Evolutionary conservation across 2,329 filamentous ascomycete genomes (phyloP).

Genomic region (Trichoderma sp.): DNA sequence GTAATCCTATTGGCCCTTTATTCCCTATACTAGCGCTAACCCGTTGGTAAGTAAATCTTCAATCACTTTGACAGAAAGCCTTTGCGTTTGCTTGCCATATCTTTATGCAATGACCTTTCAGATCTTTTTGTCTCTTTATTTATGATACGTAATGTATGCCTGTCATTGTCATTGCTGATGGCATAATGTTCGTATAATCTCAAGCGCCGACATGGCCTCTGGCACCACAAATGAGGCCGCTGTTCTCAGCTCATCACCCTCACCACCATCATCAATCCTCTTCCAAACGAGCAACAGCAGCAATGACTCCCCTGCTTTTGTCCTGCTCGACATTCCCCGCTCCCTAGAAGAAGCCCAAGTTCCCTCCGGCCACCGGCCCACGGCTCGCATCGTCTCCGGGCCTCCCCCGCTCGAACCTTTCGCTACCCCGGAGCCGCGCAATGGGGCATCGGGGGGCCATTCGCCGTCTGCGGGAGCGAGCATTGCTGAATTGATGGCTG

Average conservation of each 20-base stretch:
- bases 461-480: slow-evolving; percentile 44
- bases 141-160: neutral
- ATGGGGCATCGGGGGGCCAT: neutral
- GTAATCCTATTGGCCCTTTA: neutral
- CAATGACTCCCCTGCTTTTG: slow-evolving; percentile 42
- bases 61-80: neutral
- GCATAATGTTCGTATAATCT: neutral
- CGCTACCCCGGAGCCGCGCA: slow-evolving; percentile 51
- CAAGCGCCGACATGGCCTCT: neutral
- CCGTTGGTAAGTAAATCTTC: neutral
- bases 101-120: neutral
- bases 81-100: neutral
- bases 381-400: slow-evolving; percentile 46
- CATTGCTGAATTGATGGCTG: slow-evolving; percentile 54
- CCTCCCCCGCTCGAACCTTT: slow-evolving; percentile 46
- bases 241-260: neutral
- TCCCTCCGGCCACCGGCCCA: slow-evolving; percentile 36
- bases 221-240: neutral
- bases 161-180: neutral
- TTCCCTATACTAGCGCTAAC: neutral
- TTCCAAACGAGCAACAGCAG: slow-evolving; percentile 27
- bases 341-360: slow-evolving; percentile 68
- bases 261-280: slow-evolving; percentile 31
- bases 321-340: slow-evolving; percentile 66
- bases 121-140: neutral